Conservation (phyloP, 176 grass and related monocot genomes). For the Oryza rufipogon region DNA sequence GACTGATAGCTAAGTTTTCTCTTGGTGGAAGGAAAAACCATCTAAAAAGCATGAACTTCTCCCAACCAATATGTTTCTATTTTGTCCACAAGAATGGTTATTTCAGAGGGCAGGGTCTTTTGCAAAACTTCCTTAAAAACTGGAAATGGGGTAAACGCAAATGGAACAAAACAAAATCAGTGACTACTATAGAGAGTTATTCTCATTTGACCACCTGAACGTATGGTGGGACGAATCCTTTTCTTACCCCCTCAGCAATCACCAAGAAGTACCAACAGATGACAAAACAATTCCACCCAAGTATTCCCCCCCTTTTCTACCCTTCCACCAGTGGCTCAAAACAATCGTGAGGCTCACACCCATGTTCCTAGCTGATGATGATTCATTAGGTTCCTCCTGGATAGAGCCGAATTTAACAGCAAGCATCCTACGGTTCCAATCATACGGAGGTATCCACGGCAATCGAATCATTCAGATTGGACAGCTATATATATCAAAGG, state of each 20-base stretch:
- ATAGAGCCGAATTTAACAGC: conserved; percentile 46
- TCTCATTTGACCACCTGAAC: conserved; percentile 53
- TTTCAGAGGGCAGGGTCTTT: conserved; percentile 8
- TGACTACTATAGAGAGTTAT: conserved; percentile 33
- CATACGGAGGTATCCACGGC: background rate
- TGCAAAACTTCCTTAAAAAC: conserved; percentile 7
- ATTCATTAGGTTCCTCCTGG: conserved; percentile 39
- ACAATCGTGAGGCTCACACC: conserved; percentile 27
- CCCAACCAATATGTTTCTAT: conserved; percentile 34
- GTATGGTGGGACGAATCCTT: conserved; percentile 26
- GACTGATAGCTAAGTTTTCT: conserved; percentile 2
- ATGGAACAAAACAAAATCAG: background rate
- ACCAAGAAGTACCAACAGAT: conserved; percentile 26
- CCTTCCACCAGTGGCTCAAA: conserved; percentile 26
- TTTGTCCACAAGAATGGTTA: conserved; percentile 17
- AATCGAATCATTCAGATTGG: conserved; percentile 10
- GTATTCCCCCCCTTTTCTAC: conserved; percentile 32
- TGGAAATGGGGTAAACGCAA: background rate
- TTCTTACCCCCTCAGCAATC: conserved; percentile 28
- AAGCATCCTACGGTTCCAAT: background rate
- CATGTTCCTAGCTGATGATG: conserved; percentile 29
- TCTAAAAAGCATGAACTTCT: conserved; percentile 40
- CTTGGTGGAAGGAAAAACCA: conserved; percentile 27
- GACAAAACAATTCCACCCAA: conserved; percentile 44
- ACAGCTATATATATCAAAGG: background rate